These are phyloP conservation scores for Aspergillus uvarum DNA, from an alignment of 2,329 filamentous ascomycete species.

Conservation along the genomic window DNA sequence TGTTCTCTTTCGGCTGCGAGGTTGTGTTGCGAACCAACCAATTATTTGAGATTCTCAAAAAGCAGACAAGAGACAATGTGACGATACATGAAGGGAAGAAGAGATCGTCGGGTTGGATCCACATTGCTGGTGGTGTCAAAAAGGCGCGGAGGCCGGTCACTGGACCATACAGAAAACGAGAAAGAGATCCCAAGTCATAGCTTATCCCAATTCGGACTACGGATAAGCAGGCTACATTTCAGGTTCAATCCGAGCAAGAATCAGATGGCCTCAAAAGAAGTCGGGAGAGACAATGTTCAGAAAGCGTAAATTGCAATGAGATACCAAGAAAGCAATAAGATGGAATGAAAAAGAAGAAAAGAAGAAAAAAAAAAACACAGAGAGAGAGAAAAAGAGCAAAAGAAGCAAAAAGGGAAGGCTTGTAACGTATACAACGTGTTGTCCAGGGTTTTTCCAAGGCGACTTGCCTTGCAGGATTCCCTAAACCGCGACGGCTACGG, in stretches of 20 bases:
- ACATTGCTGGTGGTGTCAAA: constrained; percentile 26
- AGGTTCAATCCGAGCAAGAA: neutral
- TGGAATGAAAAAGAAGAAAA: no score
- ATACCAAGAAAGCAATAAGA: no score
- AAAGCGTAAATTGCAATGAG: no score
- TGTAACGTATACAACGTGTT: neutral
- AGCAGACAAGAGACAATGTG: neutral
- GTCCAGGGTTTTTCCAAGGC: neutral
- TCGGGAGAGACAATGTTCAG: neutral
- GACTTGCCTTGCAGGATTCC: constrained; percentile 5
- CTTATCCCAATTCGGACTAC: constrained; percentile 18
- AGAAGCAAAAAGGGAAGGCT: neutral
- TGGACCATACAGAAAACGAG: constrained; percentile 2
- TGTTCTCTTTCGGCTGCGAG: neutral
- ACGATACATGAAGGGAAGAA: constrained; percentile 6
- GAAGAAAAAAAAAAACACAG: neutral
- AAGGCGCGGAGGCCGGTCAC: constrained; percentile 14
- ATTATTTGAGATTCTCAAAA: neutral
- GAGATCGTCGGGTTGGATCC: constrained; percentile 26
- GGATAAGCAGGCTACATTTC: neutral
- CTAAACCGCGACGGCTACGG: constrained; percentile 13
- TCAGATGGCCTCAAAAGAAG: neutral
- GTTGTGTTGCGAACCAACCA: neutral
- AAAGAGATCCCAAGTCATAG: constrained; percentile 16
- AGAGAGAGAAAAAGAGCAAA: neutral